Conservation (phyloP, 179 eudicot genomes). For the Heliamphora pulchella region DNA sequence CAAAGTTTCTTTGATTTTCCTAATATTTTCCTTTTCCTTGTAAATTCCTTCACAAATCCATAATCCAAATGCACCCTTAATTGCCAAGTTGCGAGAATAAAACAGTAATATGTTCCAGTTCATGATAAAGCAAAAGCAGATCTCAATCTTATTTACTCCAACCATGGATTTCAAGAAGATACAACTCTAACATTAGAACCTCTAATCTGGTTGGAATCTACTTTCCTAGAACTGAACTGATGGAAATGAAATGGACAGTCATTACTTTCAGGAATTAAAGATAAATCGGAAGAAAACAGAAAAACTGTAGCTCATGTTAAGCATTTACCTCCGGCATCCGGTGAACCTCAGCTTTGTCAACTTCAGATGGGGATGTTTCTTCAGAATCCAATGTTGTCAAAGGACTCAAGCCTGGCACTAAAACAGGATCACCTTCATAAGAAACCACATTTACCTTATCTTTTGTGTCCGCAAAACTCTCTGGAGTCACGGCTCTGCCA, state of each 20-base stretch:
- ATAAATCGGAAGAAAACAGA: not conserved
- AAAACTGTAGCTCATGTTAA: not conserved
- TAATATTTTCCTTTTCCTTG: too few relatives aligned
- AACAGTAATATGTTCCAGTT: not conserved
- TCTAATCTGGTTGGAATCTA: not conserved
- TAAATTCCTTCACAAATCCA: not conserved
- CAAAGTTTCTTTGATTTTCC: too few relatives aligned
- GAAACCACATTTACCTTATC: conserved; percentile 22
- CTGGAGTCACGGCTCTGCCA: not conserved
- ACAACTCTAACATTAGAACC: not conserved
- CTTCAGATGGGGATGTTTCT: conserved; percentile 11
- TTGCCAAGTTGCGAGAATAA: not conserved
- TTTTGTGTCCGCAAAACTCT: conserved; percentile 11
- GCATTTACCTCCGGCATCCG: conserved; percentile 37
- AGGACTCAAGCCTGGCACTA: conserved; percentile 47
- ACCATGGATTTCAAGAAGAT: not conserved
- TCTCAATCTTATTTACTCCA: not conserved
- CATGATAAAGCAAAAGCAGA: not conserved
- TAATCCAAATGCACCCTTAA: not conserved
- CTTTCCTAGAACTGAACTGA: not conserved
- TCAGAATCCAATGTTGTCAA: conserved; percentile 17
- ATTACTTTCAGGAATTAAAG: not conserved
- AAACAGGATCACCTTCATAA: conserved; percentile 32
- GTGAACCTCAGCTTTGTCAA: conserved; percentile 16
- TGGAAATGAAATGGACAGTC: not conserved